A percentile compares a stretch with the other conserved stretches of the same genome.
These are phyloP conservation scores for Arthroderma sp. DNA, from an alignment of 2,329 filamentous ascomycete genomes.

Conservation along the genomic window DNA sequence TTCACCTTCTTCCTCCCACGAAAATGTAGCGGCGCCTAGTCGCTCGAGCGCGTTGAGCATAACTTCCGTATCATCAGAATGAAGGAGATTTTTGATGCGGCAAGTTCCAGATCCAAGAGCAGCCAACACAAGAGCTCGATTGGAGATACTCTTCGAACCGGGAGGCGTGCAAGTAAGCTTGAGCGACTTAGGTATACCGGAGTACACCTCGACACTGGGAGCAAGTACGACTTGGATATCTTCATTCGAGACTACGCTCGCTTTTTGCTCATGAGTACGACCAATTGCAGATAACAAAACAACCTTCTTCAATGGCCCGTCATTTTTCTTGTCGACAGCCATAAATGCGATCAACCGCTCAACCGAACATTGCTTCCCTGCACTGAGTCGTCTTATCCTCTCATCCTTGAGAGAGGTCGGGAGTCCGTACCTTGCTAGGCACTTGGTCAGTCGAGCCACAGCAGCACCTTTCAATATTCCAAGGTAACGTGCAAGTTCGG, in stretches of 20 bases:
- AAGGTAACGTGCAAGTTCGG: slow-evolving; percentile 78
- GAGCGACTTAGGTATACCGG: slow-evolving; percentile 53
- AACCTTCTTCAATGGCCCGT: slow-evolving; percentile 88
- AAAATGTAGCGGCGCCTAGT: slow-evolving; percentile 74
- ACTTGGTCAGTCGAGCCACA: slow-evolving; percentile 80
- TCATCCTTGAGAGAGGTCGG: slow-evolving; percentile 78
- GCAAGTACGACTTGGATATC: slow-evolving; percentile 75
- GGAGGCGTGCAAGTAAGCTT: slow-evolving; percentile 72
- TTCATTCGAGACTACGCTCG: slow-evolving; percentile 75
- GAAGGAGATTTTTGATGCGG: slow-evolving; percentile 79
- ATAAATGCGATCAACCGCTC: slow-evolving; percentile 81
- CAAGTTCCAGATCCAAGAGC: slow-evolving; percentile 78
- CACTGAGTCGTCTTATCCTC: slow-evolving; percentile 65
- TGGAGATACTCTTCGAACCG: slow-evolving; percentile 95
- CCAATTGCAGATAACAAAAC: slow-evolving; percentile 86
- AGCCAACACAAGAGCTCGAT: slow-evolving; percentile 84
- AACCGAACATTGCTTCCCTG: slow-evolving; percentile 75
- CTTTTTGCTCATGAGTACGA: slow-evolving; percentile 71
- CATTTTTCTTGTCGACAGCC: slow-evolving; percentile 98
- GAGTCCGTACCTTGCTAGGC: slow-evolving; percentile 83
- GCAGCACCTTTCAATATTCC: slow-evolving; percentile 75
- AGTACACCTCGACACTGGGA: slow-evolving; percentile 58
- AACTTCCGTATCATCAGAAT: slow-evolving; percentile 93
- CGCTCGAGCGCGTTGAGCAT: slow-evolving; percentile 87
- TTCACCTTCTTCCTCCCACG: slow-evolving; percentile 91